Evolutionary conservation across 1,139 yeast species (phyloP).

Genomic region (Sugiyamaella xylanicola): DNA sequence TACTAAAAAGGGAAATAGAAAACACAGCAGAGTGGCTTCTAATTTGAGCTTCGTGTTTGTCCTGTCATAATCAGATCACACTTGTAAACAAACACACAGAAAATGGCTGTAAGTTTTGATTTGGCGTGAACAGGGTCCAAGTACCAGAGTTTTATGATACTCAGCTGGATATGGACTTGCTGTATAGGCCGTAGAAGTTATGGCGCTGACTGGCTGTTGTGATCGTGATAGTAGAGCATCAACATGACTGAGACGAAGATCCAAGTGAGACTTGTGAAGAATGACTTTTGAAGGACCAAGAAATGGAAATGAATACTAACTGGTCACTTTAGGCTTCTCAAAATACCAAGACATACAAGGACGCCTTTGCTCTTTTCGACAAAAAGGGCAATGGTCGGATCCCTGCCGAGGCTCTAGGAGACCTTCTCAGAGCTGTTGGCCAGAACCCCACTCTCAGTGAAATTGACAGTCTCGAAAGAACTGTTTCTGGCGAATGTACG

Average conservation of each 20-base stretch:
- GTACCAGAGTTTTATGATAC: too few species aligned
- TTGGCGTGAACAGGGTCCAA: background rate
- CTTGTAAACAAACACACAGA: constrained; percentile 1
- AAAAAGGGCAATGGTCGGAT: constrained; percentile 95
- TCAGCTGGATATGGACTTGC: too few species aligned
- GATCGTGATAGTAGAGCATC: too few species aligned
- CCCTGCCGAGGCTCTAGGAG: constrained; percentile 86
- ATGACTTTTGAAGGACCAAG: too few species aligned
- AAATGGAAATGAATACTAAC: background rate
- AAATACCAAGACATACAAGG: constrained; percentile 74
- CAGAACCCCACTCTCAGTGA: constrained; percentile 97
- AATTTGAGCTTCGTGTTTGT: constrained; percentile 13
- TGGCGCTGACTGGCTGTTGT: too few species aligned
- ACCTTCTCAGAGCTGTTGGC: constrained; percentile 92
- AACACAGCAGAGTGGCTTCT: constrained; percentile 14
- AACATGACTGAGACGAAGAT: too few species aligned
- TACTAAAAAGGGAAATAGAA: constrained; percentile 1
- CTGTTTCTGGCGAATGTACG: constrained; percentile 41
- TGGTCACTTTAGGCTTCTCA: constrained; percentile 26
- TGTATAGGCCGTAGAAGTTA: too few species aligned
- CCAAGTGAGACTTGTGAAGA: too few species aligned
- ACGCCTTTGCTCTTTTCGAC: constrained; percentile 96
- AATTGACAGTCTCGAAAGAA: constrained; percentile 68
- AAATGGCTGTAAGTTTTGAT: constrained; percentile 18
- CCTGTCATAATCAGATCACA: background rate